A percentile compares a stretch with the other conserved stretches of the same genome.
These are phyloP conservation scores for Groenewaldozyma auringiensis DNA, from an alignment of 1,139 yeast species.

Conservation along the genomic window DNA sequence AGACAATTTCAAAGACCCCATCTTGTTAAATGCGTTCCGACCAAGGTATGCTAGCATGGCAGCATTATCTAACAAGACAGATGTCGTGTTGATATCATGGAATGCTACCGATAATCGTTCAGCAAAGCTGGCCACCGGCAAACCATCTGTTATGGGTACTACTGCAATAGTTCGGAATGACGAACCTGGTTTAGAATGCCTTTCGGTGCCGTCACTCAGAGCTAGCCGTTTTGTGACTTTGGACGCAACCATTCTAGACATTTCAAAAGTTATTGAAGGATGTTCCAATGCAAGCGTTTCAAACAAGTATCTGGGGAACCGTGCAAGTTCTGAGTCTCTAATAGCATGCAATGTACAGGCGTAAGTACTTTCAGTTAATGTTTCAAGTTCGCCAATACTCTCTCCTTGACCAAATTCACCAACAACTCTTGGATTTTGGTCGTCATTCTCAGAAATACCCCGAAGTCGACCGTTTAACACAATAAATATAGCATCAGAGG, in stretches of 20 bases:
- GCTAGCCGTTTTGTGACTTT: constrained; percentile 39
- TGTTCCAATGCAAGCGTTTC: constrained; percentile 76
- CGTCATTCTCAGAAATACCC: constrained; percentile 40
- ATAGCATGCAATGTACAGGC: constrained; percentile 74
- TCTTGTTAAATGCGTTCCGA: constrained; percentile 84
- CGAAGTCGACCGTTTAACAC: constrained; percentile 86
- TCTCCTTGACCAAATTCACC: constrained; percentile 93
- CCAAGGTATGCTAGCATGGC: constrained; percentile 76
- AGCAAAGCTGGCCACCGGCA: constrained; percentile 85
- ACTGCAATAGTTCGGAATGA: constrained; percentile 73
- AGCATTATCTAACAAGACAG: constrained; percentile 74
- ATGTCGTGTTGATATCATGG: constrained; percentile 62
- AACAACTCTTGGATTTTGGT: constrained; percentile 35
- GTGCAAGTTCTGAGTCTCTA: constrained; percentile 86
- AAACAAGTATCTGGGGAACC: constrained; percentile 84
- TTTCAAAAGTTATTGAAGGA: constrained; percentile 86
- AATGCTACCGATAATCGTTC: constrained; percentile 61
- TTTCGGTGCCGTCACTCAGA: constrained; percentile 8
- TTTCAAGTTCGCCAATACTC: constrained; percentile 92
- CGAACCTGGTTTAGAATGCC: background rate
- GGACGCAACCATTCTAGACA: constrained; percentile 78
- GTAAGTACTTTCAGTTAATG: constrained; percentile 73
- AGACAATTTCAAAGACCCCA: constrained; percentile 74
- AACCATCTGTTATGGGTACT: constrained; percentile 67
- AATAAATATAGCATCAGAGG: constrained; percentile 86